These are phyloP conservation scores for Tremella yokohamensis DNA, from an alignment of 768 basidiomycete genomes.

Conservation along the genomic window DNA sequence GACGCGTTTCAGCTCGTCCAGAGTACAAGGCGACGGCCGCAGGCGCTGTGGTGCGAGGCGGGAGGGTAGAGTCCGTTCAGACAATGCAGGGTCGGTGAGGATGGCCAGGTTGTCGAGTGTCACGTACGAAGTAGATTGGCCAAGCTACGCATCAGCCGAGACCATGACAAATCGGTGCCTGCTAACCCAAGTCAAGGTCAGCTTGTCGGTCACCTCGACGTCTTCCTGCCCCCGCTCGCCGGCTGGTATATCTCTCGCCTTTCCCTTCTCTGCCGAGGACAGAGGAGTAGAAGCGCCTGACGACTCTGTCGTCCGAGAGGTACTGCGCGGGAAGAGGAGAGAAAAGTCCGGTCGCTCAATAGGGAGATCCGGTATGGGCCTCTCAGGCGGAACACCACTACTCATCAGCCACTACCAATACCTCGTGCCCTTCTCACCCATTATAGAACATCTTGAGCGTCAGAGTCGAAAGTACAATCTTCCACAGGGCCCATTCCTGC, in stretches of 20 bases:
- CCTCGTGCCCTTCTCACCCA: constrained; percentile 17
- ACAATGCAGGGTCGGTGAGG: constrained; percentile 51
- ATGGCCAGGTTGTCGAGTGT: constrained; percentile 47
- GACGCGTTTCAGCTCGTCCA: constrained; percentile 41
- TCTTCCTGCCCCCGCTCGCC: constrained; percentile 14
- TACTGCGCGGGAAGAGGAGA: constrained; percentile 20
- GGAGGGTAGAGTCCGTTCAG: constrained; percentile 40
- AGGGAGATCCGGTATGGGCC: constrained; percentile 41
- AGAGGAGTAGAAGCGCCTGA: not conserved
- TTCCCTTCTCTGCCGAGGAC: constrained; percentile 4
- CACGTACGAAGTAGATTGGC: constrained; percentile 50
- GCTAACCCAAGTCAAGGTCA: constrained; percentile 35
- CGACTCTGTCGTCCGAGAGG: not conserved
- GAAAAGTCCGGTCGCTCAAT: constrained; percentile 37
- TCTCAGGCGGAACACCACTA: constrained; percentile 38
- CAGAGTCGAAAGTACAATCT: constrained; percentile 30
- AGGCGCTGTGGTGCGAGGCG: constrained; percentile 45
- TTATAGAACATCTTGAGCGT: constrained; percentile 37
- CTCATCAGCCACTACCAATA: constrained; percentile 1
- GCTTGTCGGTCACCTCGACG: constrained; percentile 28
- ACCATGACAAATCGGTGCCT: not conserved
- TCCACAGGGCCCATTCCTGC: constrained; percentile 46
- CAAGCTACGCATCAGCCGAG: constrained; percentile 33
- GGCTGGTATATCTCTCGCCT: not conserved
- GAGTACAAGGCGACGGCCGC: constrained; percentile 41